phyloP scores from a whole-genome alignment of 2,329 filamentous ascomycete species.

The Colletotrichum nymphaeae region DNA sequence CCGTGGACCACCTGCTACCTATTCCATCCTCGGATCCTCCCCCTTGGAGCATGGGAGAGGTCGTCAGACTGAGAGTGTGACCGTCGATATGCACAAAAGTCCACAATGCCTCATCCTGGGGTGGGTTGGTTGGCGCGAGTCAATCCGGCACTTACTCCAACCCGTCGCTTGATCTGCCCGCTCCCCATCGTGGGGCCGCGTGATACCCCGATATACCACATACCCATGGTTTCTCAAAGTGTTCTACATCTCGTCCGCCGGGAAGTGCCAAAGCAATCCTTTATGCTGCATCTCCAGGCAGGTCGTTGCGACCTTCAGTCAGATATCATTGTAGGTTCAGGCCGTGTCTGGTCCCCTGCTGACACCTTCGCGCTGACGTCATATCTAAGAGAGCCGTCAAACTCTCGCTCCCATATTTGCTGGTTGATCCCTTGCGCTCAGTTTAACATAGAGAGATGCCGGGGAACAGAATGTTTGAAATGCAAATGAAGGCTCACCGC shows the following conservation, averaged over 20 bases:
- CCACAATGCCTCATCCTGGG: slow-evolving; percentile 20
- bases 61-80: slow-evolving; percentile 18
- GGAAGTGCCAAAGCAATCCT: slow-evolving; percentile 13
- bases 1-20: slow-evolving; percentile 10
- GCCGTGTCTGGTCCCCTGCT: slow-evolving; percentile 3
- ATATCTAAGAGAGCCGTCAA: background rate
- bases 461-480: background rate
- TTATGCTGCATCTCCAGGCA: background rate
- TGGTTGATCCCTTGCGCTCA: slow-evolving; percentile 10
- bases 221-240: slow-evolving; percentile 11
- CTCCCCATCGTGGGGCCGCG: slow-evolving; percentile 14
- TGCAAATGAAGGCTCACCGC: background rate
- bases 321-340: background rate
- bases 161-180: slow-evolving; percentile 25
- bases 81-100: slow-evolving; percentile 2
- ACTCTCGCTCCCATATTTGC: background rate
- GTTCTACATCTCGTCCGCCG: background rate
- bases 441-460: background rate
- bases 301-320: background rate
- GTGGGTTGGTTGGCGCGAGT: slow-evolving; percentile 28
- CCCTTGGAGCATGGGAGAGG: background rate
- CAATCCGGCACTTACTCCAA: slow-evolving; percentile 23
- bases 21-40: background rate
- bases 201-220: slow-evolving; percentile 7
- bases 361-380: slow-evolving; percentile 21